Evolutionary conservation across 495 filamentous ascomycete genomes (phyloP).

Genomic region (Tuber indicum): DNA sequence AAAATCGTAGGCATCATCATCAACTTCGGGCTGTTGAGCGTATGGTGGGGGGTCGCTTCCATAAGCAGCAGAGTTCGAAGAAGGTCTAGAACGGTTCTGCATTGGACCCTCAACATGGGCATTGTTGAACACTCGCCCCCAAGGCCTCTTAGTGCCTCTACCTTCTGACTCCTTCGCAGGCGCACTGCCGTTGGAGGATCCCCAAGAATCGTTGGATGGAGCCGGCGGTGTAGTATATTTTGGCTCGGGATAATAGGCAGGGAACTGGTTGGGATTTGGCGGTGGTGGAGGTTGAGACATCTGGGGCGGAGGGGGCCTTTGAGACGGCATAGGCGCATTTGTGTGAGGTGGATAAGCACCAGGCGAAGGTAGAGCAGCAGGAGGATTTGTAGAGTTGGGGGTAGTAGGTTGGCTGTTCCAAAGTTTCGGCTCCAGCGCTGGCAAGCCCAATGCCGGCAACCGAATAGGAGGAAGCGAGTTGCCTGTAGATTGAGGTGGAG

Average conservation of each 20-base stretch:
- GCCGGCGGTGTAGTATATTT: slow-evolving; percentile 28
- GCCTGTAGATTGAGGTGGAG: slow-evolving; percentile 23
- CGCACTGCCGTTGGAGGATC: slow-evolving; percentile 13
- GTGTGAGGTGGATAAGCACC: slow-evolving; percentile 24
- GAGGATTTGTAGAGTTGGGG: slow-evolving; percentile 30
- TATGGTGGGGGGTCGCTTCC: slow-evolving; percentile 33
- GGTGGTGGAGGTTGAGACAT: slow-evolving; percentile 34
- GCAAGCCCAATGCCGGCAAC: slow-evolving; percentile 18
- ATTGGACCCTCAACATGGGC: slow-evolving; percentile 38
- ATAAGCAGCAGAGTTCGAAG: slow-evolving; percentile 35
- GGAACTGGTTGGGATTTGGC: slow-evolving; percentile 36
- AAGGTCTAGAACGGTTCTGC: slow-evolving; percentile 36
- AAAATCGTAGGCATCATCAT: slow-evolving; percentile 40
- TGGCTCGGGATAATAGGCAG: slow-evolving; percentile 37
- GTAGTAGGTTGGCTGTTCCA: slow-evolving; percentile 38
- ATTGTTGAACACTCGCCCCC: slow-evolving; percentile 40
- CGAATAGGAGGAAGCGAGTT: slow-evolving; percentile 36
- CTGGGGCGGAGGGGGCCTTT: slow-evolving; percentile 17
- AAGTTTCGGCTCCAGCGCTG: slow-evolving; percentile 33
- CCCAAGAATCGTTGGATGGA: slow-evolving; percentile 27
- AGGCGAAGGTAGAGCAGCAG: slow-evolving; percentile 32
- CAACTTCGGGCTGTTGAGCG: slow-evolving; percentile 21
- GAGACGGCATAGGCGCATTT: slow-evolving; percentile 22
- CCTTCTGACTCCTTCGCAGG: slow-evolving; percentile 19
- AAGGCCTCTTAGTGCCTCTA: slow-evolving; percentile 39